Conservation (phyloP, 2,329 filamentous ascomycete species). For the Fusarium piperis region DNA sequence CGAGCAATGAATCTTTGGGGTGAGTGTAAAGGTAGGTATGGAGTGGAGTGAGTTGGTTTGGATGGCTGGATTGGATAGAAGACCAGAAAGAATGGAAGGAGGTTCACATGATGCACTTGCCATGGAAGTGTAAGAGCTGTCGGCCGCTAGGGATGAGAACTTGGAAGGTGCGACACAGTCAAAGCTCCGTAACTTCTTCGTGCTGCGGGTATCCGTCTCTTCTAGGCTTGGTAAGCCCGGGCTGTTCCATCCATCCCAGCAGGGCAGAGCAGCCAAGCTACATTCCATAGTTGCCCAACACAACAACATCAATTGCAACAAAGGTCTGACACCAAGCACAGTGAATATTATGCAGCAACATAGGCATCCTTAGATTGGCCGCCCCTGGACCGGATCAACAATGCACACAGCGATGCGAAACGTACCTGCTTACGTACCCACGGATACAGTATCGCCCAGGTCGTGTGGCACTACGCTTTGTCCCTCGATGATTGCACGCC, state of each 20-base stretch:
- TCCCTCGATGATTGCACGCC: constrained; percentile 1
- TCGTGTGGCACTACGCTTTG: constrained; percentile 29
- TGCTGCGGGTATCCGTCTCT: neutral
- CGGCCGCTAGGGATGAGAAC: neutral
- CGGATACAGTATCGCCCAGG: neutral
- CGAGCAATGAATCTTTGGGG: constrained; percentile 13
- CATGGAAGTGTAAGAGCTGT: neutral
- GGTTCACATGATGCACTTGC: neutral
- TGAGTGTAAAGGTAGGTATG: neutral
- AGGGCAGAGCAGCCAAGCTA: neutral
- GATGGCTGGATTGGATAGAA: neutral
- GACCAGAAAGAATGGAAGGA: neutral
- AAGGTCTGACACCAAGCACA: neutral
- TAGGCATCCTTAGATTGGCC: neutral
- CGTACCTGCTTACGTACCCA: neutral
- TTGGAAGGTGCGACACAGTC: neutral
- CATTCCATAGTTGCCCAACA: neutral
- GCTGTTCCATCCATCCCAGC: neutral
- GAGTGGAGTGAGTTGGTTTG: neutral
- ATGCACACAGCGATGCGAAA: neutral
- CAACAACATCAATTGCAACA: neutral
- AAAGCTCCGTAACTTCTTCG: neutral
- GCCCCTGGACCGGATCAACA: neutral
- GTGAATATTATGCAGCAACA: neutral
- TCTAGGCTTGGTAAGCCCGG: neutral